Conservation (phyloP, 2,329 filamentous ascomycete species). For the Aspergillus sergii region DNA sequence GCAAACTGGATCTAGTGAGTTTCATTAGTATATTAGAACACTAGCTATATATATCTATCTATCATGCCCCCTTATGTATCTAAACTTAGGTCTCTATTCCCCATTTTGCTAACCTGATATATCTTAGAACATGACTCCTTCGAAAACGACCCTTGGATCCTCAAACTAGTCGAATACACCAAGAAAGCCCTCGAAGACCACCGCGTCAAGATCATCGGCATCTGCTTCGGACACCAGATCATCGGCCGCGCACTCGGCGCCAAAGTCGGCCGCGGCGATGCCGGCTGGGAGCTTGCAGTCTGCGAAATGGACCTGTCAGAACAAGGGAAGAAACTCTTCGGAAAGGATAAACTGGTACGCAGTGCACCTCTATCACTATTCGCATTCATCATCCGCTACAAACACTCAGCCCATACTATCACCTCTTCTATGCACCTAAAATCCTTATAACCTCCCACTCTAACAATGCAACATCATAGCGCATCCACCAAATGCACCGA, state of each 20-base stretch:
- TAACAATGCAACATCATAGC: conserved; percentile 20
- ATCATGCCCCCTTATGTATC: not conserved
- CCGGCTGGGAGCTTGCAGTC: conserved; percentile 83
- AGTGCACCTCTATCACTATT: conserved; percentile 3
- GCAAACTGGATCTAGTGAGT: conserved; percentile 70
- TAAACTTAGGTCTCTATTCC: not conserved
- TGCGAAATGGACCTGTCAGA: conserved; percentile 67
- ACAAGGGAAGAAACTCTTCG: conserved; percentile 72
- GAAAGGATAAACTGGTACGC: conserved; percentile 62
- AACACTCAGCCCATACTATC: too few species aligned
- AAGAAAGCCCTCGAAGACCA: conserved; percentile 61
- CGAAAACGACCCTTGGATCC: conserved; percentile 74
- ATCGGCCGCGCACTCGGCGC: conserved; percentile 71
- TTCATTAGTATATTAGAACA: not conserved
- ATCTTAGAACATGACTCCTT: conserved; percentile 71
- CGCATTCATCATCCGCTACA: not conserved
- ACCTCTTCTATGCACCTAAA: not conserved
- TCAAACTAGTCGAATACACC: conserved; percentile 70
- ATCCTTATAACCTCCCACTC: not conserved
- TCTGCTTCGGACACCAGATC: conserved; percentile 90
- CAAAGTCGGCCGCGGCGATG: conserved; percentile 66
- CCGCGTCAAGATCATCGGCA: conserved; percentile 71
- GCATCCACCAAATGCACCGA: conserved; percentile 81
- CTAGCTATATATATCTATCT: too few species aligned
- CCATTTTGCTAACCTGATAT: not conserved